Conservation (phyloP, 2,329 filamentous ascomycete species). For the Berkeleyomyces basicola region DNA sequence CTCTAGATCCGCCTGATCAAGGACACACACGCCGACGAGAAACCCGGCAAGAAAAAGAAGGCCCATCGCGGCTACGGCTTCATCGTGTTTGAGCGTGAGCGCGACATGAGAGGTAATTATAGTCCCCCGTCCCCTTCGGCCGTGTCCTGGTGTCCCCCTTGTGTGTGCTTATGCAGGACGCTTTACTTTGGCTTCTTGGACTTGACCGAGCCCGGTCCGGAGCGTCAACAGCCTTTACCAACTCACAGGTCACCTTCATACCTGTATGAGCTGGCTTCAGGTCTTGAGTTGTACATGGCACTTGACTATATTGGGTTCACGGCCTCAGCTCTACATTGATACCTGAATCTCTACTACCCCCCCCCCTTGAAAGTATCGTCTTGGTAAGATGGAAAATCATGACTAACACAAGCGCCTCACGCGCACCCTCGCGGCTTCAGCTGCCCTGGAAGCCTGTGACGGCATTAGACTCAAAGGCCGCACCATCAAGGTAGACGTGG, state of each 20-base stretch:
- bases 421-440: slow-evolving; percentile 41
- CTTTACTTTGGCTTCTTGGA: slow-evolving; percentile 17
- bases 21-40: slow-evolving; percentile 53
- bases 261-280: not conserved
- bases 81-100: slow-evolving; percentile 90
- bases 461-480: slow-evolving; percentile 85
- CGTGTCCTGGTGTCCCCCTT: slow-evolving; percentile 21
- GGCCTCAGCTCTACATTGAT: no score
- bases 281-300: not conserved
- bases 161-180: slow-evolving; percentile 8
- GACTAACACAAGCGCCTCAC: slow-evolving; percentile 49
- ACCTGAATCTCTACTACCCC: no score
- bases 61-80: slow-evolving; percentile 85
- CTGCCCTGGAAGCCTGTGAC: slow-evolving; percentile 74
- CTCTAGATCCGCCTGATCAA: slow-evolving; percentile 70
- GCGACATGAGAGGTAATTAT: slow-evolving; percentile 92
- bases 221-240: not conserved
- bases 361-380: not conserved
- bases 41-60: slow-evolving; percentile 63
- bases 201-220: not conserved
- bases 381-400: slow-evolving; percentile 34
- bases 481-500: slow-evolving; percentile 85
- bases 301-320: no score
- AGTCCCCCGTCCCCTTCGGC: slow-evolving; percentile 21
- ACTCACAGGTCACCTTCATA: not conserved